Base-by-base conservation (phyloP, 805 yeast species). In the Metschnikowia arizonensis region DNA sequence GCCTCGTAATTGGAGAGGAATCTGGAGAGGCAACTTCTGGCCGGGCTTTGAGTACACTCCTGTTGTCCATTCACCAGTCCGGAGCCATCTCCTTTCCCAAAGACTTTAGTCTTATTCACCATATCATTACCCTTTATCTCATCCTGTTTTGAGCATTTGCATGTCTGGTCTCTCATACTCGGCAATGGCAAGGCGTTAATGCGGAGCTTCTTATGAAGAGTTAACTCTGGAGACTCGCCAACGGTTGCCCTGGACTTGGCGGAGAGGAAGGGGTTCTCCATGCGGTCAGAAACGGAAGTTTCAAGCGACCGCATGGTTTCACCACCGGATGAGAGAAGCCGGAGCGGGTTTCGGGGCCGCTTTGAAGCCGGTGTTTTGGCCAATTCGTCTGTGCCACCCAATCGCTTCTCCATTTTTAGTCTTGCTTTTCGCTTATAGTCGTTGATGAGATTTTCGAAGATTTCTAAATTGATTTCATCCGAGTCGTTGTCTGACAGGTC, bases 161-260 rank as follows among this genome's bases (percentile, higher is more conserved):
- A 37, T 12, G 33, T 14, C 33, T 26, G 29, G 23, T n/a, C 32
- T n/a, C 40, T 17, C 24, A n/a, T 37, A 17, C 17, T 34, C n/a
- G 21, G 41, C 15, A 44, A 33, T 30, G 52, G 54, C 31, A 42
- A 19, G 1, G 72, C 73, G 44, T 62, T 66, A 40, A 72, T 72
- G 21, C 76, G 60, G 21, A 72, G 59, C 45, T 72, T 72, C 47
- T 72, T 72, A 54, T 64, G 71, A 49, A 66, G 73, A 10, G 73
- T 64, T 5, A 62, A 56, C 47, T 63, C 68, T 19, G 63, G 53
- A 1, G 69, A 60, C 56, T 56, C 69, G 40, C 59, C 58, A 11
- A 65, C 71, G 10, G 73, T 72, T 21, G 76, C 65, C 1, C 63
- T 49, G 9, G 74, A 67, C 46, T 70, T 70, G 15, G 47, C 31